Evolutionary conservation across 306 rosid genomes (phyloP).

Genomic region (Lathyrus sativus): DNA sequence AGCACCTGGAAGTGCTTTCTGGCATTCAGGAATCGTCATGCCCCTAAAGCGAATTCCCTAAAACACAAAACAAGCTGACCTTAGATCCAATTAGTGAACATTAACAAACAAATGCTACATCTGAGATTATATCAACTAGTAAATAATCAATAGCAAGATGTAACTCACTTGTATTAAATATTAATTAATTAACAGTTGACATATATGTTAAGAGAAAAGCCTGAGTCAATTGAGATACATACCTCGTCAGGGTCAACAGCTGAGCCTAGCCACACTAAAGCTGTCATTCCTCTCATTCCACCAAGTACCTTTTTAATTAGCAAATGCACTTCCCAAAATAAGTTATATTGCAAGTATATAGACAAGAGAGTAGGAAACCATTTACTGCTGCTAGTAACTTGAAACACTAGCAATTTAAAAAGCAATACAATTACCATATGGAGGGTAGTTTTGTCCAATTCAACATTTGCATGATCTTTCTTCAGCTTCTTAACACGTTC

Average conservation of each 20-base stretch:
- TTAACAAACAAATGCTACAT: constrained; percentile 30
- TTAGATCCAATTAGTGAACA: constrained; percentile 38
- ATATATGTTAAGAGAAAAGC: constrained; percentile 31
- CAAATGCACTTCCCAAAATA: constrained; percentile 32
- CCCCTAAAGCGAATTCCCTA: constrained; percentile 97
- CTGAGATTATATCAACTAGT: constrained; percentile 25
- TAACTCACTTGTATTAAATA: constrained; percentile 10
- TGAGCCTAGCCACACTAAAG: constrained; percentile 92
- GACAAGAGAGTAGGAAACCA: constrained; percentile 20
- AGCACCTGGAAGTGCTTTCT: constrained; percentile 82
- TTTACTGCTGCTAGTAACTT: constrained; percentile 14
- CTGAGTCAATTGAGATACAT: constrained; percentile 35
- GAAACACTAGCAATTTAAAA: constrained; percentile 10
- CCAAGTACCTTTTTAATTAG: constrained; percentile 74
- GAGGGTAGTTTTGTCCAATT: constrained; percentile 82
- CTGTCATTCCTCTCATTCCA: constrained; percentile 99
- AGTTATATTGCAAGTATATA: constrained; percentile 28
- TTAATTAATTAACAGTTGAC: background rate
- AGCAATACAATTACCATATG: constrained; percentile 68
- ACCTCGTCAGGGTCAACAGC: constrained; percentile 99
- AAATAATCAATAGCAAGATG: background rate
- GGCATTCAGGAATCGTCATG: constrained; percentile 90
- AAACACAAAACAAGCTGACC: constrained; percentile 31
- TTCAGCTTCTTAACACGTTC: constrained; percentile 88
- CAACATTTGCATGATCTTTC: constrained; percentile 78